Percentiles rank a stretch among this genome's conserved stretches.
These are phyloP conservation scores for Alternaria brassicicola DNA, from an alignment of 2,329 filamentous ascomycete species.

Conservation along the genomic window DNA sequence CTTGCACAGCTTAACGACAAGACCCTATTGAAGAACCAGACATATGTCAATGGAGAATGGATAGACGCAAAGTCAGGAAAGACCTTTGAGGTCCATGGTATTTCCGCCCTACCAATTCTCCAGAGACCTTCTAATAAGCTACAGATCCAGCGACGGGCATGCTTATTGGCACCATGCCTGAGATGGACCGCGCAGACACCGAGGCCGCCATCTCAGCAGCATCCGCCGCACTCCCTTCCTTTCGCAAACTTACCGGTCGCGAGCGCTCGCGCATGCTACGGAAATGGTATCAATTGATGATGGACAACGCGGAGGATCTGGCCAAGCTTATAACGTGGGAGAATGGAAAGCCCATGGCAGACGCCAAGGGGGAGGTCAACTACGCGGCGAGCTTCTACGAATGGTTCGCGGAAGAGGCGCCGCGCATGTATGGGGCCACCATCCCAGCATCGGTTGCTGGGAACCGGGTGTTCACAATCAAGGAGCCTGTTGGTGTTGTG, in stretches of 20 bases:
- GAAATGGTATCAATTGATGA: slow-evolving; percentile 81
- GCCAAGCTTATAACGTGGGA: slow-evolving; percentile 86
- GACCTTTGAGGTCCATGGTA: slow-evolving; percentile 80
- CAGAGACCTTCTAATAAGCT: slow-evolving; percentile 9
- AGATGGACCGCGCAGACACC: slow-evolving; percentile 80
- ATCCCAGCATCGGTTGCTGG: slow-evolving; percentile 72
- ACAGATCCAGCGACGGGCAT: slow-evolving; percentile 82
- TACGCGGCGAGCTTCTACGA: slow-evolving; percentile 51
- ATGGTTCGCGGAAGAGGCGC: slow-evolving; percentile 51
- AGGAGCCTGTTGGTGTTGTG: slow-evolving; percentile 84
- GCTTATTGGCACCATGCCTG: slow-evolving; percentile 81
- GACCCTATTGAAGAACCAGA: slow-evolving; percentile 77
- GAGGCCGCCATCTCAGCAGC: slow-evolving; percentile 85
- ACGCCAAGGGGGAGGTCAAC: slow-evolving; percentile 50
- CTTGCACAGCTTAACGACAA: slow-evolving; percentile 55
- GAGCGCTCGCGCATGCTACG: slow-evolving; percentile 75
- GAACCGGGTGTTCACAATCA: slow-evolving; percentile 78
- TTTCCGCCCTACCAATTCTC: background rate
- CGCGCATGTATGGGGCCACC: slow-evolving; percentile 64
- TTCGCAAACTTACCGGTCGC: slow-evolving; percentile 73
- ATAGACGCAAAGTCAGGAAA: slow-evolving; percentile 82
- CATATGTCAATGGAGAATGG: slow-evolving; percentile 94
- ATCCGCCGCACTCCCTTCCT: slow-evolving; percentile 72
- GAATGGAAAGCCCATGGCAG: slow-evolving; percentile 80
- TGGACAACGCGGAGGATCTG: slow-evolving; percentile 79